A percentile compares a stretch with the other conserved stretches of the same genome.
Evolutionary conservation across 2,329 filamentous ascomycete genomes (phyloP).

Genomic region (Hypoxylon sp.): DNA sequence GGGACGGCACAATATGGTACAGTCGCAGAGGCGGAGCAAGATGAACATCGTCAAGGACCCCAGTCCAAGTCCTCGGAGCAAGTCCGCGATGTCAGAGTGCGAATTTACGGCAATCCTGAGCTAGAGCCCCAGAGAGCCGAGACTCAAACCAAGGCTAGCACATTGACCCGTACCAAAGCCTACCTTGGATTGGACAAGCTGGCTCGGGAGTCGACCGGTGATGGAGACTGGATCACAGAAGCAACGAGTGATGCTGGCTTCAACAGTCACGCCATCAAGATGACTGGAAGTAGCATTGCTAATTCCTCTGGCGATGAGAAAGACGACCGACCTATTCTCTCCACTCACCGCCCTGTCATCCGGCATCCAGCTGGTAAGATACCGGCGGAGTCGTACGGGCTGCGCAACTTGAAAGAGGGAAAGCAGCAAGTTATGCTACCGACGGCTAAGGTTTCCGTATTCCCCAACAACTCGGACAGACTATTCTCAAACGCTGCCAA

Average conservation of each 20-base stretch:
- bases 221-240: conserved; percentile 52
- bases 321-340: conserved; percentile 15
- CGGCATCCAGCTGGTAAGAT: conserved; percentile 22
- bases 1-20: no score
- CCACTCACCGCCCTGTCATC: conserved; percentile 34
- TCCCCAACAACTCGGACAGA: conserved; percentile 30
- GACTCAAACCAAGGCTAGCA: neutral
- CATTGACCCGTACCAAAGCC: neutral
- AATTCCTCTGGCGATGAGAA: conserved; percentile 51
- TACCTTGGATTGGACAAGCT: neutral
- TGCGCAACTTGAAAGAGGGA: conserved; percentile 27
- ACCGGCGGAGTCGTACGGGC: conserved; percentile 15
- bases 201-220: conserved; percentile 36
- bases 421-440: conserved; percentile 30
- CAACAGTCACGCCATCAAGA: conserved; percentile 26
- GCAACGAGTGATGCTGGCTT: conserved; percentile 44
- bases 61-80: neutral
- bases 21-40: neutral
- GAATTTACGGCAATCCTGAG: conserved; percentile 24
- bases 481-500: conserved; percentile 14
- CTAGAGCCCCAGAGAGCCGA: neutral
- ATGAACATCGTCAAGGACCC: neutral
- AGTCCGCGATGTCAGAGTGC: conserved; percentile 31
- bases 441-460: conserved; percentile 8
- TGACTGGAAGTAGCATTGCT: conserved; percentile 54